These are phyloP conservation scores for Exophiala viscosa DNA, from an alignment of 2,329 filamentous ascomycete species.

Conservation along the genomic window DNA sequence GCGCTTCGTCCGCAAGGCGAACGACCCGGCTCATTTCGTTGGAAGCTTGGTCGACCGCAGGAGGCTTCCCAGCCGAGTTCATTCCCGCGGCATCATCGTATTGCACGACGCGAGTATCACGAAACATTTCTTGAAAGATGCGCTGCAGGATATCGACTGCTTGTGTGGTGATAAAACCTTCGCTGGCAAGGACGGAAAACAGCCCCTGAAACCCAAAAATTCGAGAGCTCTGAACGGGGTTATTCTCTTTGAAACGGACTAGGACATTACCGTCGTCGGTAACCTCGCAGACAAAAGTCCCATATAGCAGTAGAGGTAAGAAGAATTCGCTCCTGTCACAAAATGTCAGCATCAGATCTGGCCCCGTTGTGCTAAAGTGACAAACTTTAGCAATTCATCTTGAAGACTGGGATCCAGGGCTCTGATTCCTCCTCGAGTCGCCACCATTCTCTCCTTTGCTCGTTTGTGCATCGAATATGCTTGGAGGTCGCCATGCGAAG, in stretches of 20 bases:
- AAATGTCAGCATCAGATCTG: background rate
- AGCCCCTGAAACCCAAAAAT: background rate
- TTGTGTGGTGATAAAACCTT: conserved; percentile 12
- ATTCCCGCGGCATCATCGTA: background rate
- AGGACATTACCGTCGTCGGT: conserved; percentile 13
- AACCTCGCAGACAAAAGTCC: conserved; percentile 13
- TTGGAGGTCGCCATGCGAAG: conserved; percentile 12
- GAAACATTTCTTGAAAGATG: conserved; percentile 10
- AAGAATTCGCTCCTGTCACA: conserved; percentile 20
- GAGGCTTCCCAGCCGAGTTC: background rate
- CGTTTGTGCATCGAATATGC: conserved; percentile 21
- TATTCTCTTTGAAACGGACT: conserved; percentile 17
- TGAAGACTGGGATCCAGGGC: conserved; percentile 13
- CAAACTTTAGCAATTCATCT: conserved; percentile 20
- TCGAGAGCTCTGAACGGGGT: conserved; percentile 5
- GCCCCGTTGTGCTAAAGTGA: background rate
- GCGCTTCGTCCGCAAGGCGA: conserved; percentile 6
- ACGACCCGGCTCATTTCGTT: conserved; percentile 19
- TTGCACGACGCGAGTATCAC: conserved; percentile 1
- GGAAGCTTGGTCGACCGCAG: background rate
- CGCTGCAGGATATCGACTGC: conserved; percentile 13
- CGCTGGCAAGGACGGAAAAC: conserved; percentile 9
- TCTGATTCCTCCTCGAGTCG: conserved; percentile 15
- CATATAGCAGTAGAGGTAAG: conserved; percentile 15
- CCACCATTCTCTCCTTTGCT: conserved; percentile 19